A percentile compares a stretch with the other conserved stretches of the same genome.
phyloP scores from a whole-genome alignment of 768 basidiomycete genomes.

The Russula foetens region DNA sequence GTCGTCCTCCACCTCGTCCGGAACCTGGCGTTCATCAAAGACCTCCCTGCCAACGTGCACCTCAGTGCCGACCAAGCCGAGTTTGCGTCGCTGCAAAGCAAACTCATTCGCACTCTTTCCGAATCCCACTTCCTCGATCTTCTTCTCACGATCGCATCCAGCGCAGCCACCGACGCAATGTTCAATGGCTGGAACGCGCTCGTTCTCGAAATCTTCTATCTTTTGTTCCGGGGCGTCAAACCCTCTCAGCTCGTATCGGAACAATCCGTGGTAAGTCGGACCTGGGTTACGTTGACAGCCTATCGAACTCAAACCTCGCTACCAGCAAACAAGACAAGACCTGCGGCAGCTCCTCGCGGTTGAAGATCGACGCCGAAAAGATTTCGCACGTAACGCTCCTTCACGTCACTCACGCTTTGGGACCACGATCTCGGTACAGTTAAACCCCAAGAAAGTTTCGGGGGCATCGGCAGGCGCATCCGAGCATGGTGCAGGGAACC shows the following conservation, averaged over 20 bases:
- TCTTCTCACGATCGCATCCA: constrained; percentile 79
- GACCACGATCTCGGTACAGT: constrained; percentile 79
- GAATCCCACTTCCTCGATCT: constrained; percentile 70
- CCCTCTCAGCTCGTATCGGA: constrained; percentile 51
- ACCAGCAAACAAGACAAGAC: constrained; percentile 57
- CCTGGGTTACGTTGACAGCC: not conserved
- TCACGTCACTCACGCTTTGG: constrained; percentile 95
- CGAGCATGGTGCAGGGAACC: constrained; percentile 23
- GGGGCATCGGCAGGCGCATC: constrained; percentile 17
- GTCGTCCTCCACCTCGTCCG: constrained; percentile 84
- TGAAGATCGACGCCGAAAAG: constrained; percentile 60
- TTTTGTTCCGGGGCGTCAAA: constrained; percentile 75
- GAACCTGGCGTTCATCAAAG: constrained; percentile 92
- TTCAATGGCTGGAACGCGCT: constrained; percentile 85
- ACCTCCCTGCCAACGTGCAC: constrained; percentile 63
- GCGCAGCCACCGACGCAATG: constrained; percentile 64
- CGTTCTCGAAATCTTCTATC: constrained; percentile 87
- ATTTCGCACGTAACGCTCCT: constrained; percentile 43
- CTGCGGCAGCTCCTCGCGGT: constrained; percentile 69
- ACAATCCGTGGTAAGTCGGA: constrained; percentile 50
- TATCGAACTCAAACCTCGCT: not conserved
- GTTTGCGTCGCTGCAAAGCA: constrained; percentile 68
- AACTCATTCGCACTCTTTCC: constrained; percentile 60
- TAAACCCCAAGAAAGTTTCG: constrained; percentile 45
- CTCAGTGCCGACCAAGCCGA: constrained; percentile 74